Conservation (phyloP, 163 green algal species). For the Scenedesmus sp. region DNA sequence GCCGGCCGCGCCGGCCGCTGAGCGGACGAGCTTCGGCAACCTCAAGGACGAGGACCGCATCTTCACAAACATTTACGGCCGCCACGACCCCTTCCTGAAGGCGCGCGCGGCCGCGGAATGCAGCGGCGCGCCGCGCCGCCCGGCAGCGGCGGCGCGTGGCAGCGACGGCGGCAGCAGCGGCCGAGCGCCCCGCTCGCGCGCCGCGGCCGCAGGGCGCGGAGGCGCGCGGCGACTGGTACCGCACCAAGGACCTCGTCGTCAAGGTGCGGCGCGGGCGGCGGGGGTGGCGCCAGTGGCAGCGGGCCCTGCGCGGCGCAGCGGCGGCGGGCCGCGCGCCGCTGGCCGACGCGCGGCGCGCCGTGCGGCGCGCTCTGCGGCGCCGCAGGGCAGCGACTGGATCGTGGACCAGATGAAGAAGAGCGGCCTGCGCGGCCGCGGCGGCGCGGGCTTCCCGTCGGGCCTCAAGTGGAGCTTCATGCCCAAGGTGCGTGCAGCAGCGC, state of each 20-base stretch:
- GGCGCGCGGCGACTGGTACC: constrained; percentile 94
- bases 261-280: constrained; percentile 54
- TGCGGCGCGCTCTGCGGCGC: too few relatives aligned
- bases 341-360: too few relatives aligned
- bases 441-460: constrained; percentile 97
- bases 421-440: constrained; percentile 94
- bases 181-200: not conserved
- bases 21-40: constrained; percentile 80
- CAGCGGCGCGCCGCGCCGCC: too few relatives aligned
- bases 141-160: too few relatives aligned
- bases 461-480: constrained; percentile 99
- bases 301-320: too few relatives aligned
- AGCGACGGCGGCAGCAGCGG: not conserved
- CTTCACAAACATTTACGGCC: constrained; percentile 99
- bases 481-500: constrained; percentile 71
- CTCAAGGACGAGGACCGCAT: constrained; percentile 98
- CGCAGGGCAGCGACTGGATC: constrained; percentile 95
- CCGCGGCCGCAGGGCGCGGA: constrained; percentile 80
- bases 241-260: constrained; percentile 92
- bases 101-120: constrained; percentile 57
- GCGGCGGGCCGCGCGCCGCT: too few relatives aligned
- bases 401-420: constrained; percentile 99
- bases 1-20: constrained; percentile 41
- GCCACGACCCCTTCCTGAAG: constrained; percentile 94
- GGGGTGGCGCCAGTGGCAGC: too few relatives aligned